phyloP scores from a whole-genome alignment of 2,329 filamentous ascomycete species.

The Byssoonygena ceratinophila region DNA sequence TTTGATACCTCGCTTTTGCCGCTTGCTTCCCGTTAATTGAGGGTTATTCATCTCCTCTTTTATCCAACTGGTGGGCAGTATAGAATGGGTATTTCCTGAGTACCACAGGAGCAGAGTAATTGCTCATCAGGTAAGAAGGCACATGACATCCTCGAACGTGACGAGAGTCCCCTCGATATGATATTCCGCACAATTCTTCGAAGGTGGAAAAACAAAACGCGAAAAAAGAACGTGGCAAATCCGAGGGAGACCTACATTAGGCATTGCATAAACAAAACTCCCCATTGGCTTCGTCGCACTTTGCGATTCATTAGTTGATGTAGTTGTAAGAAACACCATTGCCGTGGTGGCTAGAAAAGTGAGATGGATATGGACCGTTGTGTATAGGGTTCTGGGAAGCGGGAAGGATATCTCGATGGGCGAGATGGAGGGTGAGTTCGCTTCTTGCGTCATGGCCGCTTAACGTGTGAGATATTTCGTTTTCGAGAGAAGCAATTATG shows the following conservation, averaged over 20 bases:
- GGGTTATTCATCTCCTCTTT: neutral
- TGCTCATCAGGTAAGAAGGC: too few relatives aligned
- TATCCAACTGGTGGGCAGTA: neutral
- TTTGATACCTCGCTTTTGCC: neutral
- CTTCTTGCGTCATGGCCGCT: neutral
- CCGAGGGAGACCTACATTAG: constrained; percentile 53
- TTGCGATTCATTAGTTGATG: constrained; percentile 36
- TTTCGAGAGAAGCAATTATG: too few relatives aligned
- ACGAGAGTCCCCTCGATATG: too few relatives aligned
- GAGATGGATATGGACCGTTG: constrained; percentile 50
- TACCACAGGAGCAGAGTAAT: too few relatives aligned
- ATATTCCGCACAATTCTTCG: too few relatives aligned
- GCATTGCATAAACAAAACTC: constrained; percentile 87
- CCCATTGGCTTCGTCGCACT: constrained; percentile 51
- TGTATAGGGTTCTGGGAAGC: constrained; percentile 46
- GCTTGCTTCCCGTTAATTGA: neutral
- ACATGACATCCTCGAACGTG: too few relatives aligned
- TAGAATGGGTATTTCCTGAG: too few relatives aligned
- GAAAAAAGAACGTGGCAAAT: neutral
- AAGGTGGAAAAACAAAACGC: neutral
- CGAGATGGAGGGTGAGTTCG: constrained; percentile 23
- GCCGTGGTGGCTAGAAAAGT: constrained; percentile 44
- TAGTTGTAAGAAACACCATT: constrained; percentile 49
- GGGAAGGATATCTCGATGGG: constrained; percentile 48
- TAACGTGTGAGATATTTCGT: neutral